phyloP scores from a whole-genome alignment of 2,329 filamentous ascomycete genomes.

The Colletotrichum godetiae region DNA sequence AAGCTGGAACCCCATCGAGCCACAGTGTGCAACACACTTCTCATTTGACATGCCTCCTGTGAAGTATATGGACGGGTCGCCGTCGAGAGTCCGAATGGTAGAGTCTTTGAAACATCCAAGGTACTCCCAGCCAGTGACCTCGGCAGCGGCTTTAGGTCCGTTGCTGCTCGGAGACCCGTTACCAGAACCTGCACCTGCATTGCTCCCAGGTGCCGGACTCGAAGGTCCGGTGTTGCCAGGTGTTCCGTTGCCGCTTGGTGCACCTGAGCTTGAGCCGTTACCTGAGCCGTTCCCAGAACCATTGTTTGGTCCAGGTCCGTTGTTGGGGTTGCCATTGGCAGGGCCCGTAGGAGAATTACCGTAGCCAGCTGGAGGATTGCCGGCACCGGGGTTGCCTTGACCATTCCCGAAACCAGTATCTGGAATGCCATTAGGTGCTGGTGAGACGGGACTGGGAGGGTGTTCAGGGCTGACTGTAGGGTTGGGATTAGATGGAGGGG shows the following conservation, averaged over 20 bases:
- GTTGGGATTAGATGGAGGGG: background rate
- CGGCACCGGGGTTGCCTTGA: too few relatives aligned
- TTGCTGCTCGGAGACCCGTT: background rate
- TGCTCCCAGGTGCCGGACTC: background rate
- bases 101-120: constrained; percentile 47
- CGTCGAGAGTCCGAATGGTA: constrained; percentile 33
- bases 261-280: background rate
- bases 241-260: background rate
- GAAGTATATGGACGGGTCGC: constrained; percentile 41
- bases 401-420: background rate
- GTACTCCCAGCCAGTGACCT: constrained; percentile 41
- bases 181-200: background rate
- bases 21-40: constrained; percentile 61
- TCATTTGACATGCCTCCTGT: constrained; percentile 58
- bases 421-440: background rate
- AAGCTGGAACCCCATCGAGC: constrained; percentile 50
- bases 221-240: background rate
- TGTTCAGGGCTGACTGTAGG: background rate
- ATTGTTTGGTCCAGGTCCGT: background rate
- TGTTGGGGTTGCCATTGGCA: background rate
- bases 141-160: background rate
- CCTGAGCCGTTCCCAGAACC: background rate
- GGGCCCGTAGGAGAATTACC: background rate
- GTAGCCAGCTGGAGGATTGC: background rate
- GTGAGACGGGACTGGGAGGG: background rate